Conservation (phyloP, 768 basidiomycete genomes). For the Leccinum broughii region DNA sequence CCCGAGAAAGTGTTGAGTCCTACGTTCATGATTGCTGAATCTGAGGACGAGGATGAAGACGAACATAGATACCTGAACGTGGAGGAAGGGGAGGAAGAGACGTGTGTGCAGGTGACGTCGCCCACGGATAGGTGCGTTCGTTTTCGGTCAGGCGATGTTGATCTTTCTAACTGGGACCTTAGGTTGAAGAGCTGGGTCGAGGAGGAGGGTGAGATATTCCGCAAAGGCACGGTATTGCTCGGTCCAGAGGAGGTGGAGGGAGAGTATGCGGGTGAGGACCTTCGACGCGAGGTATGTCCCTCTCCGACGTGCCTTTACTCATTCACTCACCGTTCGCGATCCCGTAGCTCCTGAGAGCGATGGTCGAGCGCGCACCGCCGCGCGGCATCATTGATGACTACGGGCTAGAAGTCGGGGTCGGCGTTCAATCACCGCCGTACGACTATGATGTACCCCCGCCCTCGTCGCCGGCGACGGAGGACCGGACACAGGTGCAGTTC, state of each 20-base stretch:
- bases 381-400: constrained; percentile 68
- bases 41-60: constrained; percentile 53
- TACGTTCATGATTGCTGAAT: constrained; percentile 51
- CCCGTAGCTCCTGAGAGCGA: constrained; percentile 76
- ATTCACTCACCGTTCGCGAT: not conserved
- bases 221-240: constrained; percentile 81
- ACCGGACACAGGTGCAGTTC: constrained; percentile 32
- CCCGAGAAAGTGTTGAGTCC: constrained; percentile 75
- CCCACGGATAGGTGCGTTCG: constrained; percentile 49
- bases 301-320: not conserved
- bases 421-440: not conserved
- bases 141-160: not conserved
- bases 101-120: constrained; percentile 29
- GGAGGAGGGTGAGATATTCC: constrained; percentile 96
- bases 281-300: constrained; percentile 68
- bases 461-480: constrained; percentile 23
- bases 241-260: constrained; percentile 87
- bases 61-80: constrained; percentile 34
- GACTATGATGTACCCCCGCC: constrained; percentile 14
- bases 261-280: constrained; percentile 85
- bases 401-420: constrained; percentile 38
- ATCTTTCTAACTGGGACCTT: not conserved
- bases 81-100: constrained; percentile 37
- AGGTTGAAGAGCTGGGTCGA: constrained; percentile 82
- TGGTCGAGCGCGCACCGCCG: constrained; percentile 83